Conservation (phyloP, 2,329 filamentous ascomycete genomes). For the Ophiobolus disseminans region DNA sequence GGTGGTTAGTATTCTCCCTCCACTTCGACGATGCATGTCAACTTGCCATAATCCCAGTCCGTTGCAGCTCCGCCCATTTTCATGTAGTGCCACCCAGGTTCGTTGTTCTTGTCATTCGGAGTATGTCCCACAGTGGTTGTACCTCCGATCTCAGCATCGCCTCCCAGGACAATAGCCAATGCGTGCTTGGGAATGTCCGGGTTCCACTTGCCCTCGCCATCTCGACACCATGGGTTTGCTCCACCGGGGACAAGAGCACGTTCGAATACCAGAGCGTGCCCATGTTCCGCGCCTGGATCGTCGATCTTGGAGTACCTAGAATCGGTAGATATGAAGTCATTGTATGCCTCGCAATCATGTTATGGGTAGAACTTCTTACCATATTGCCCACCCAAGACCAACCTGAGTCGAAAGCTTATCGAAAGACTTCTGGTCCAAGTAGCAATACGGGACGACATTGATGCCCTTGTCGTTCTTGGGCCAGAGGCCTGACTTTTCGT, state of each 20-base stretch:
- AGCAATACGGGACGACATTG: slow-evolving; percentile 1
- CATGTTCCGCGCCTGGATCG: not conserved
- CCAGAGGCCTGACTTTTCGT: slow-evolving; percentile 3
- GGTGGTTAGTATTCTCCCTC: no score
- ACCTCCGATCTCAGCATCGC: not conserved
- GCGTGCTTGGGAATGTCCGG: not conserved
- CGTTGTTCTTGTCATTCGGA: not conserved
- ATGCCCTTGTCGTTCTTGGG: not conserved
- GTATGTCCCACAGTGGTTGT: not conserved
- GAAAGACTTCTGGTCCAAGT: not conserved
- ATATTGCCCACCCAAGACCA: not conserved
- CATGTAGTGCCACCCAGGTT: slow-evolving; percentile 2
- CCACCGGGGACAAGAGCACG: not conserved
- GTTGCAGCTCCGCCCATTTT: not conserved
- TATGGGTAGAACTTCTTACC: no score
- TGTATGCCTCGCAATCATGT: no score
- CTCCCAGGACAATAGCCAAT: not conserved
- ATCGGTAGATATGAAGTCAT: no score
- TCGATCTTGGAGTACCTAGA: not conserved
- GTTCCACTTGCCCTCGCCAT: slow-evolving; percentile 1
- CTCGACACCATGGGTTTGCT: not conserved
- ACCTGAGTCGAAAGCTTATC: not conserved
- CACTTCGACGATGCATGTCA: not conserved
- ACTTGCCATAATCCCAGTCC: slow-evolving; percentile 2
- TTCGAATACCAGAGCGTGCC: not conserved